A percentile compares a stretch with the other conserved stretches of the same genome.
Conservation (phyloP, 2,329 filamentous ascomycete species). For the Parascedosporium putredinis region DNA sequence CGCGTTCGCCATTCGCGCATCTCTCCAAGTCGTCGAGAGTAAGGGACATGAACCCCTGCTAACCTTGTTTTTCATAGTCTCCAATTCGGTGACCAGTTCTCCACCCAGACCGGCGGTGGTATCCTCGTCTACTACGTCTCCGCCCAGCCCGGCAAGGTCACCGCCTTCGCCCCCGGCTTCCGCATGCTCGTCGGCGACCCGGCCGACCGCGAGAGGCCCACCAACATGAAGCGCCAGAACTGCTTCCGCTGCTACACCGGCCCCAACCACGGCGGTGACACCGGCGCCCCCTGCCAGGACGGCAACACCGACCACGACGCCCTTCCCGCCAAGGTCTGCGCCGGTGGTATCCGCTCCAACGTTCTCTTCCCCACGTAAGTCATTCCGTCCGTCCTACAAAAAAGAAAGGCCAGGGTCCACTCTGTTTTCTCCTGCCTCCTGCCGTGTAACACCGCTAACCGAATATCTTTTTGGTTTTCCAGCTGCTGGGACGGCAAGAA, state of each 20-base stretch:
- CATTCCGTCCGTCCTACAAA: too few species aligned
- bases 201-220: constrained; percentile 22
- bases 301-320: constrained; percentile 38
- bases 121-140: constrained; percentile 33
- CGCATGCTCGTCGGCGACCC: constrained; percentile 36
- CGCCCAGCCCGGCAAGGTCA: constrained; percentile 19
- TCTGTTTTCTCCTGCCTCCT: too few species aligned
- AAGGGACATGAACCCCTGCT: too few species aligned
- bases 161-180: constrained; percentile 33
- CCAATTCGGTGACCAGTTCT: constrained; percentile 28
- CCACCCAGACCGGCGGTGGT: constrained; percentile 25
- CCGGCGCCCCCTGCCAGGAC: constrained; percentile 36
- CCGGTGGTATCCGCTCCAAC: constrained; percentile 43
- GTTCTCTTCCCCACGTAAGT: constrained; percentile 36
- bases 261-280: constrained; percentile 34
- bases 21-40: too few species aligned
- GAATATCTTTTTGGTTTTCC: too few species aligned
- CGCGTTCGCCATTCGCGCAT: too few species aligned
- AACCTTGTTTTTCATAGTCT: too few species aligned
- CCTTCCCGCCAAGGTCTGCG: constrained; percentile 31
- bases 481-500: constrained; percentile 51
- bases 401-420: too few species aligned
- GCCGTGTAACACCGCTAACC: too few species aligned
- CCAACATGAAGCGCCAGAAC: constrained; percentile 27
- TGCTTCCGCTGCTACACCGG: constrained; percentile 37